phyloP scores from a whole-genome alignment of 768 basidiomycete genomes.

The Lactarius psammicola region DNA sequence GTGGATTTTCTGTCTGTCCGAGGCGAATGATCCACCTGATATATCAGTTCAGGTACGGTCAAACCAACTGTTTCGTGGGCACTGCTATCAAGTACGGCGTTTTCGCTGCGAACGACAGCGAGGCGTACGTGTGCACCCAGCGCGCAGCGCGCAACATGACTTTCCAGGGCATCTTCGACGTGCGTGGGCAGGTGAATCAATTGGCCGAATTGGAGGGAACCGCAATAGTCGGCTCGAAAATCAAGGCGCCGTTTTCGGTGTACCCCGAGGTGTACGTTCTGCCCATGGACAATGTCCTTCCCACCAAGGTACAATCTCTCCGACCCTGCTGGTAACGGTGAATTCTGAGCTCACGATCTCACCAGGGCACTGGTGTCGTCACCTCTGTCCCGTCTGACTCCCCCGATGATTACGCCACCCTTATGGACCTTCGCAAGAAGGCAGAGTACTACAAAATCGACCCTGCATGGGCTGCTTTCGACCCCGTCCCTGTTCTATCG shows the following conservation, averaged over 20 bases:
- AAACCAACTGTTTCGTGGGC: constrained; percentile 97
- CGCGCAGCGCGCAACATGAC: constrained; percentile 98
- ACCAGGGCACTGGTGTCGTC: constrained; percentile 92
- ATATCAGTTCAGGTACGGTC: constrained; percentile 73
- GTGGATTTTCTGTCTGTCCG: constrained; percentile 31
- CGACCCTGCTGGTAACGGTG: constrained; percentile 19
- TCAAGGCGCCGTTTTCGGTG: constrained; percentile 82
- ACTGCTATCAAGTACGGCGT: constrained; percentile 88
- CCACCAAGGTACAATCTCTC: constrained; percentile 92
- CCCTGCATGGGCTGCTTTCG: constrained; percentile 78
- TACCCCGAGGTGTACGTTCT: constrained; percentile 89
- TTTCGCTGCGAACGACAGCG: constrained; percentile 81
- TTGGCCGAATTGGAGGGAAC: constrained; percentile 77
- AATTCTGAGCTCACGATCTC: constrained; percentile 14
- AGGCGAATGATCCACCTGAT: neutral
- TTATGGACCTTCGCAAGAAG: constrained; percentile 92
- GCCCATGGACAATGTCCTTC: constrained; percentile 97
- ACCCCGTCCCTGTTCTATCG: constrained; percentile 83
- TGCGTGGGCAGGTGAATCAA: constrained; percentile 69
- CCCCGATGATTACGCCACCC: constrained; percentile 91
- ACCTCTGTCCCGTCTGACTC: constrained; percentile 98
- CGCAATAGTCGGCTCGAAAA: constrained; percentile 81
- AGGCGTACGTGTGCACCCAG: constrained; percentile 84
- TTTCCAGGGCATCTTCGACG: constrained; percentile 81
- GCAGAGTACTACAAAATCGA: constrained; percentile 95